phyloP scores from a whole-genome alignment of 148 eudicot species.

The Pouteria glomerata region DNA sequence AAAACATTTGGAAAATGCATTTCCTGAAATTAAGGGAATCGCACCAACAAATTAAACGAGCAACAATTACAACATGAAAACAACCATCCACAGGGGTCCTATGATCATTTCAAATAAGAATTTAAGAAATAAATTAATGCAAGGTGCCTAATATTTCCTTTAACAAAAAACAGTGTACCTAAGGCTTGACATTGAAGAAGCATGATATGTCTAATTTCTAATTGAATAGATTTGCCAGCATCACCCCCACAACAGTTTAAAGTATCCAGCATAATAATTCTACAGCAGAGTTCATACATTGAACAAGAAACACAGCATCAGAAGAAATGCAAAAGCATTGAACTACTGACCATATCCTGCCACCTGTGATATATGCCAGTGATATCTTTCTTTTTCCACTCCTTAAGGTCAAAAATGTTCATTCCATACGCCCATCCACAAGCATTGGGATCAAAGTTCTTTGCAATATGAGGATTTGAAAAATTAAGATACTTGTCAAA shows the following conservation, averaged over 20 bases:
- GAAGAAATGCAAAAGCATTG: not conserved
- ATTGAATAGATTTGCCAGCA: not conserved
- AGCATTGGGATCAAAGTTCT: conserved; percentile 75
- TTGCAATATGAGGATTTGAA: conserved; percentile 72
- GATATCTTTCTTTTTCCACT: conserved; percentile 72
- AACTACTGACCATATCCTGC: conserved; percentile 68
- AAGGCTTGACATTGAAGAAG: not conserved
- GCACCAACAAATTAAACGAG: not conserved
- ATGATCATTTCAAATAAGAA: not conserved
- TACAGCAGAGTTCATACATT: not conserved
- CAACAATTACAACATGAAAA: not conserved
- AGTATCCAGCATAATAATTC: too few relatives aligned
- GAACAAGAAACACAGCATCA: too few relatives aligned
- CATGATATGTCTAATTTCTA: not conserved
- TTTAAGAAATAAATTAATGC: not conserved
- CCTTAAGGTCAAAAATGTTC: conserved; percentile 86
- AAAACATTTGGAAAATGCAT: not conserved
- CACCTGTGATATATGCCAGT: conserved; percentile 90
- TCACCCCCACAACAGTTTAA: not conserved
- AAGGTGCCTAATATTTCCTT: not conserved
- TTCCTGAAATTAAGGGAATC: not conserved
- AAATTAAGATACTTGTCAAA: conserved; percentile 85
- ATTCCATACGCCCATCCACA: conserved; percentile 98
- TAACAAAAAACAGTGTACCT: not conserved
- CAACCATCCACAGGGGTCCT: not conserved